A percentile compares a stretch with the other conserved stretches of the same genome.
These are phyloP conservation scores for Ophiosphaerella herpotricha DNA, from an alignment of 2,329 filamentous ascomycete species.

Conservation along the genomic window DNA sequence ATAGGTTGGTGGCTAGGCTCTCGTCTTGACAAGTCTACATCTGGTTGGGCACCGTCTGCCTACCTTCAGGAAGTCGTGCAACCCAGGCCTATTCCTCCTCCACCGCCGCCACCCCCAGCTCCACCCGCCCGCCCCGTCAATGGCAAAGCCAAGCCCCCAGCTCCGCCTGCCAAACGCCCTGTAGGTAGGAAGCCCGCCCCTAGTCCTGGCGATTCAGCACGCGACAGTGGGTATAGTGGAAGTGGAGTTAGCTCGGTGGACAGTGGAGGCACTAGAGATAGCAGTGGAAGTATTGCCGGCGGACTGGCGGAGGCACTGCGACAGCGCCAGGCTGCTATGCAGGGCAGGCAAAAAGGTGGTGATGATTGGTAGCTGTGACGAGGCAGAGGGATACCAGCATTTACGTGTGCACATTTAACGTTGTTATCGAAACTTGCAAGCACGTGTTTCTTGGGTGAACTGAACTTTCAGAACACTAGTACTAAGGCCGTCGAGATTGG, in stretches of 20 bases:
- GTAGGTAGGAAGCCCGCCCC: slow-evolving; percentile 72
- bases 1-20: slow-evolving; percentile 96
- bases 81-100: slow-evolving; percentile 63
- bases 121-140: slow-evolving; percentile 65
- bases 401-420: too few relatives aligned
- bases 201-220: slow-evolving; percentile 57
- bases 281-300: slow-evolving; percentile 52
- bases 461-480: too few relatives aligned
- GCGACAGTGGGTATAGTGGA: slow-evolving; percentile 64
- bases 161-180: slow-evolving; percentile 80
- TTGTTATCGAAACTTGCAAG: background rate
- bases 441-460: too few relatives aligned
- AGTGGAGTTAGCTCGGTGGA: slow-evolving; percentile 45
- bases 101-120: slow-evolving; percentile 54
- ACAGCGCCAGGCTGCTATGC: slow-evolving; percentile 56
- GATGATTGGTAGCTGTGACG: slow-evolving; percentile 38
- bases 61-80: slow-evolving; percentile 79
- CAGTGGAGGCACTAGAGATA: slow-evolving; percentile 44
- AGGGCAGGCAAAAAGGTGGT: slow-evolving; percentile 42
- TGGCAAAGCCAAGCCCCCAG: slow-evolving; percentile 72
- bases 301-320: slow-evolving; percentile 56
- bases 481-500: too few relatives aligned
- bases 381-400: too few relatives aligned
- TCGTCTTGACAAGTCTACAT: slow-evolving; percentile 67
- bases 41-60: slow-evolving; percentile 92